phyloP scores from a whole-genome alignment of 192 early-diverging fungal species.

The Kappamyces sp. region DNA sequence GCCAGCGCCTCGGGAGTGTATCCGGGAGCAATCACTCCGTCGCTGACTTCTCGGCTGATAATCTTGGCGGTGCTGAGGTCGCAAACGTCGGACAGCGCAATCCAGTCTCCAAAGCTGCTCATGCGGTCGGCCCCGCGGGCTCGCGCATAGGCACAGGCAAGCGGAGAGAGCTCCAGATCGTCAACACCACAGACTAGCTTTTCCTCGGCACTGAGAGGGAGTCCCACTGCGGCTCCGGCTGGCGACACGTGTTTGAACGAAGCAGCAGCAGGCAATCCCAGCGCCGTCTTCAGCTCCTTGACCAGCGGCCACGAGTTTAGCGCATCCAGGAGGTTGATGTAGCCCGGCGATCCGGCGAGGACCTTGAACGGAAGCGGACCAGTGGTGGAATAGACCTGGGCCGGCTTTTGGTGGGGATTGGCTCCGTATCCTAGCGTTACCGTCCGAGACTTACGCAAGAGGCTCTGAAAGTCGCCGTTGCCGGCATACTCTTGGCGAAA shows the following conservation, averaged over 20 bases:
- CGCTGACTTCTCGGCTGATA: slow-evolving; percentile 93
- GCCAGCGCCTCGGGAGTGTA: slow-evolving; percentile 84
- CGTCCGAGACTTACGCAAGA: slow-evolving; percentile 49
- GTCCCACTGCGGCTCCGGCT: slow-evolving; percentile 91
- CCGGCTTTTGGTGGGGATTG: slow-evolving; percentile 98
- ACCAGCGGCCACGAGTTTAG: slow-evolving; percentile 96
- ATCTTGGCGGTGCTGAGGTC: slow-evolving; percentile 92
- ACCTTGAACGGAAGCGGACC: slow-evolving; percentile 84
- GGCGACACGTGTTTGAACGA: slow-evolving; percentile 99
- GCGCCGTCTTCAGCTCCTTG: slow-evolving; percentile 85
- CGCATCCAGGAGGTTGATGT: slow-evolving; percentile 97
- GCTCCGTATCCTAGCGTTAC: slow-evolving; percentile 64
- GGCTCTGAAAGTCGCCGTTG: slow-evolving; percentile 61
- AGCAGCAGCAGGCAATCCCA: slow-evolving; percentile 88
- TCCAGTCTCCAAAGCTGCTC: slow-evolving; percentile 99
- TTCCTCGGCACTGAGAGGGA: slow-evolving; percentile 72
- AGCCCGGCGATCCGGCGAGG: slow-evolving; percentile 89
- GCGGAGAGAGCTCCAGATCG: slow-evolving; percentile 75
- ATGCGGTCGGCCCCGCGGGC: slow-evolving; percentile 98
- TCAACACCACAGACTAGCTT: slow-evolving; percentile 88
- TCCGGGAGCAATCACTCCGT: slow-evolving; percentile 93
- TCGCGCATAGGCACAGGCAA: slow-evolving; percentile 91
- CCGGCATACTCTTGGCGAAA: slow-evolving; percentile 88
- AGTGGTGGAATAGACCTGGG: slow-evolving; percentile 80
- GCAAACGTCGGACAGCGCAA: slow-evolving; percentile 81